phyloP scores from a whole-genome alignment of 192 early-diverging fungal genomes.

The Coemansia sp. region DNA sequence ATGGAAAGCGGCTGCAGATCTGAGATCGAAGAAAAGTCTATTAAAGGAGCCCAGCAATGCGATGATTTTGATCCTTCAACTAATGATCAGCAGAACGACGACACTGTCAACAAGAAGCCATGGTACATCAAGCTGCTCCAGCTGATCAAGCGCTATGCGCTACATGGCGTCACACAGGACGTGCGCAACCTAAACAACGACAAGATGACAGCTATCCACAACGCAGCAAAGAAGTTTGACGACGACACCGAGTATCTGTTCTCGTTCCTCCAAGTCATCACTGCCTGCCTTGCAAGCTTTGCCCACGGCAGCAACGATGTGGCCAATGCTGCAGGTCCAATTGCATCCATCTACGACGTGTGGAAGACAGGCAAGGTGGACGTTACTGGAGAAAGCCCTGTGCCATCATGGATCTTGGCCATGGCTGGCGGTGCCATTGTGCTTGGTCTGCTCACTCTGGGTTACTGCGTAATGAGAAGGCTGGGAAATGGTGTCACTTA shows the following conservation, averaged over 20 bases:
- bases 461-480: slow-evolving; percentile 73
- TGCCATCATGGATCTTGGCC: slow-evolving; percentile 75
- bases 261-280: slow-evolving; percentile 79
- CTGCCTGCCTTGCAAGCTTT: slow-evolving; percentile 80
- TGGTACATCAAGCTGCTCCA: slow-evolving; percentile 10
- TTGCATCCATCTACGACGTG: slow-evolving; percentile 71
- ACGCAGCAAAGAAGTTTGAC: slow-evolving; percentile 66
- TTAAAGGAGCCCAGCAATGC: slow-evolving; percentile 11
- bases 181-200: slow-evolving; percentile 56
- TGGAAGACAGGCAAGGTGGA: slow-evolving; percentile 60
- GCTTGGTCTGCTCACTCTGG: slow-evolving; percentile 70
- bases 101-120: slow-evolving; percentile 4
- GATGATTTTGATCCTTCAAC: slow-evolving; percentile 11
- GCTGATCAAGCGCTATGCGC: slow-evolving; percentile 19
- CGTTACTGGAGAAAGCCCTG: slow-evolving; percentile 54
- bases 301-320: slow-evolving; percentile 86
- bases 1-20: slow-evolving; percentile 23
- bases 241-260: slow-evolving; percentile 75
- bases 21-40: slow-evolving; percentile 27
- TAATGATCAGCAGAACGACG: slow-evolving; percentile 11
- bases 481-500: slow-evolving; percentile 85
- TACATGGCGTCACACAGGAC: slow-evolving; percentile 55
- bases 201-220: slow-evolving; percentile 57
- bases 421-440: slow-evolving; percentile 75
- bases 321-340: slow-evolving; percentile 80